Evolutionary conservation across 768 basidiomycete species (phyloP).

Genomic region (Xanthoconium purpureum): DNA sequence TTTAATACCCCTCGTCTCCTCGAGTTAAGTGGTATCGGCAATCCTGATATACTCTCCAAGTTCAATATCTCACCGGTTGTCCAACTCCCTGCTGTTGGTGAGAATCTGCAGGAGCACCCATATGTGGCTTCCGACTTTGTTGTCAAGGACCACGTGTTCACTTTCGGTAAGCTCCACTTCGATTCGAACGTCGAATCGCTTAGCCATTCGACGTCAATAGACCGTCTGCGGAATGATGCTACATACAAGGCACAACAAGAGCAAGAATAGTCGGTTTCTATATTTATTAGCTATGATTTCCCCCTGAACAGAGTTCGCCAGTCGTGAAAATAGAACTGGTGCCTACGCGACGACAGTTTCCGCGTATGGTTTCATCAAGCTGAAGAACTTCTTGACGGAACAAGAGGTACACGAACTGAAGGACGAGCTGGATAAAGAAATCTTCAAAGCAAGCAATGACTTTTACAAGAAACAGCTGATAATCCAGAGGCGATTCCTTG

Average conservation of each 20-base stretch:
- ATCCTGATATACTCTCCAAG: conserved; percentile 8
- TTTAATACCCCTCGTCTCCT: conserved; percentile 20
- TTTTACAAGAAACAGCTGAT: conserved; percentile 15
- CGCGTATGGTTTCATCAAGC: conserved; percentile 18
- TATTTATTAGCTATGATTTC: not conserved
- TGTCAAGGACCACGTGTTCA: conserved; percentile 11
- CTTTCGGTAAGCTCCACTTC: conserved; percentile 7
- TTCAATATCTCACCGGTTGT: not conserved
- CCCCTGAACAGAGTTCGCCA: not conserved
- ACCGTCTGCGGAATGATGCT: conserved; percentile 12
- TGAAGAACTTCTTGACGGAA: conserved; percentile 10
- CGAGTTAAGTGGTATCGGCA: conserved; percentile 19
- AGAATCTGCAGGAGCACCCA: conserved; percentile 21
- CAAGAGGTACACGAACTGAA: conserved; percentile 14
- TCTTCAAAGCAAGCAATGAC: not conserved
- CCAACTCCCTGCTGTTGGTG: conserved; percentile 16
- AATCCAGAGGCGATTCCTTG: conserved; percentile 10
- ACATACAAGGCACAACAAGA: conserved; percentile 7
- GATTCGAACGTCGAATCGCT: not conserved
- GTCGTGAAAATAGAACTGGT: conserved; percentile 12
- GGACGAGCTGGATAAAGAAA: conserved; percentile 6
- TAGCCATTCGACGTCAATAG: not conserved
- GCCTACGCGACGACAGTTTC: conserved; percentile 16
- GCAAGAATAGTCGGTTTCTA: conserved; percentile 14
- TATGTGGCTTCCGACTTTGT: conserved; percentile 10